These are phyloP conservation scores for Coemansia sp. DNA, from an alignment of 192 early-diverging fungal genomes.

Conservation along the genomic window DNA sequence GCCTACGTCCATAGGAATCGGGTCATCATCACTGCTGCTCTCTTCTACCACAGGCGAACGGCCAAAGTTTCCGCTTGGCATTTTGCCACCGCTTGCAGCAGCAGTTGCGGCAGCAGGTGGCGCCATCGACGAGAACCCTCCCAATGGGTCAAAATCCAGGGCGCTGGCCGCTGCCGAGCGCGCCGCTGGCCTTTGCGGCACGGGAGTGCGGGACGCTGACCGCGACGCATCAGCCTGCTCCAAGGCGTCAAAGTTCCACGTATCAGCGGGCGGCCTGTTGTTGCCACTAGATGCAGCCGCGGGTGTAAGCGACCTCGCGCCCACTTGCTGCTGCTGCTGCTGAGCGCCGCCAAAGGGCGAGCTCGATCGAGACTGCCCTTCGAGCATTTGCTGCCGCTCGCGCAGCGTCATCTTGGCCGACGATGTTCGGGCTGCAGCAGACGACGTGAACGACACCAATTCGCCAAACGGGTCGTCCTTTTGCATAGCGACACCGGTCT, in stretches of 20 bases:
- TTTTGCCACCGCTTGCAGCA: neutral
- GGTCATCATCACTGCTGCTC: slow-evolving; percentile 39
- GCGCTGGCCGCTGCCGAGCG: slow-evolving; percentile 9
- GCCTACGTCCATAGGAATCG: slow-evolving; percentile 30
- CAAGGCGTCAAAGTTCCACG: slow-evolving; percentile 54
- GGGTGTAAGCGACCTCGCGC: slow-evolving; percentile 8
- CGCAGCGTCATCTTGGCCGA: slow-evolving; percentile 45
- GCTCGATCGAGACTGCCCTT: slow-evolving; percentile 28
- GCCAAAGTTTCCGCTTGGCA: neutral
- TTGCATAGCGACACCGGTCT: neutral
- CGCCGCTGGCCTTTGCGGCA: slow-evolving; percentile 4
- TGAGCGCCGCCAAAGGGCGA: slow-evolving; percentile 30
- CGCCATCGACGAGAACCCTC: neutral
- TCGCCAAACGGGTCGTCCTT: slow-evolving; percentile 57
- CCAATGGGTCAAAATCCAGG: slow-evolving; percentile 43
- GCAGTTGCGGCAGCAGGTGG: neutral
- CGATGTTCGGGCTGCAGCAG: slow-evolving; percentile 4
- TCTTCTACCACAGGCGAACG: neutral
- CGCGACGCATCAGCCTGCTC: slow-evolving; percentile 25
- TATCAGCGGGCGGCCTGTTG: slow-evolving; percentile 3
- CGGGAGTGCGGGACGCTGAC: slow-evolving; percentile 18
- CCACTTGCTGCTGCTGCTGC: slow-evolving; percentile 6
- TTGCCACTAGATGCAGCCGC: slow-evolving; percentile 5
- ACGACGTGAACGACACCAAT: slow-evolving; percentile 43
- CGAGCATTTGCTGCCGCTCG: slow-evolving; percentile 44